Evolutionary conservation across 2,329 filamentous ascomycete species (phyloP), one percentile per base, ranked within the genome.

Genomic region (Xylaria sp.): DNA sequence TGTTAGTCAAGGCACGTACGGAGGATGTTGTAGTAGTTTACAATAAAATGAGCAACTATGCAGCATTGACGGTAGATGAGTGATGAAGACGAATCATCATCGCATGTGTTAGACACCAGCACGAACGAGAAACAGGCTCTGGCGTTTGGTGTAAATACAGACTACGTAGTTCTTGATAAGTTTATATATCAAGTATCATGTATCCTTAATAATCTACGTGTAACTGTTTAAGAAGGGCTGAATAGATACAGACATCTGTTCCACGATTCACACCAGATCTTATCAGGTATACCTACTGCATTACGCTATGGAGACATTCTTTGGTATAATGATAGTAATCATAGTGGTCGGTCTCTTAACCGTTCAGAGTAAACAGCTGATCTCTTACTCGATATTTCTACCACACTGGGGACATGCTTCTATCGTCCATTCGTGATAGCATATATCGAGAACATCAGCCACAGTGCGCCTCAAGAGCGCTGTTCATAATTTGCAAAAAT

Each of bases 401-500:
- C 39, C 25, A 46, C 25, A 46, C 9, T 63, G 6, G 15, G 18
- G 15, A 46, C 25, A 34, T 44, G 41, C 12, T 6, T 44, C 12
- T 39, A 5, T 5, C 39, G 34, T 37, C 34, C 7, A 37, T 37
- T 10, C 34, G 34, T 37, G 34, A 37, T 23, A 7, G 20, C 28
- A 28, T 56, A 44, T 41, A 44, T 44, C 15, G 18, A n/a, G 28
- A 9, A n/a, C 56, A n/a, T 57, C 57, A 69, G 66, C 57, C 52
- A 66, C 66, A 62, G 63, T 69, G 51, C 25, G 57, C 62, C 66
- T 58, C 58, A 57, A 46, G 20, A 3, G 4, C 34, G 25, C 51
- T 48, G 25, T 41, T 56, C 28, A 50, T 63, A 50, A 66, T 51
- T 66, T 56, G 63, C 59, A 46, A 50, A 67, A 37, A n/a, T 9